A percentile compares a stretch with the other conserved stretches of the same genome.
Evolutionary conservation across 805 yeast genomes (phyloP).

Genomic region (Yamadazyma philogaea): DNA sequence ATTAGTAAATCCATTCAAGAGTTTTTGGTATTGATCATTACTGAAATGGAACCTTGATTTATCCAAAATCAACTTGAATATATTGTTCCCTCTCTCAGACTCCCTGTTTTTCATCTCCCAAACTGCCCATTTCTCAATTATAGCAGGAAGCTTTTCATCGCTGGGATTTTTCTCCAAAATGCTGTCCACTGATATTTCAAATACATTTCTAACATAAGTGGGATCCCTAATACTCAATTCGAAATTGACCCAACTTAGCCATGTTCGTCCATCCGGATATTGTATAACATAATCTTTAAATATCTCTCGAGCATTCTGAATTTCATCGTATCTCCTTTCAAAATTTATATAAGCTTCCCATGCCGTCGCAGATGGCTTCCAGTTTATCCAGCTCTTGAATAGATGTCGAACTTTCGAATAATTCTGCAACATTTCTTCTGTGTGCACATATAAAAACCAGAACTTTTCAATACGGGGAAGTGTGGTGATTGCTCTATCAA

Average conservation of each 20-base stretch:
- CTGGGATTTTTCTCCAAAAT: constrained; percentile 23
- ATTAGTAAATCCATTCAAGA: constrained; percentile 40
- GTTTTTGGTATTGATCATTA: constrained; percentile 31
- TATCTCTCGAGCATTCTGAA: constrained; percentile 53
- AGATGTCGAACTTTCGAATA: constrained; percentile 57
- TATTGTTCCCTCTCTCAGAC: constrained; percentile 57
- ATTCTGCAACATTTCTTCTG: constrained; percentile 77
- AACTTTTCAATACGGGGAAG: constrained; percentile 80
- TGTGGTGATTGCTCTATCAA: constrained; percentile 71
- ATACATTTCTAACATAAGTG: constrained; percentile 60
- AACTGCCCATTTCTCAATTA: constrained; percentile 55
- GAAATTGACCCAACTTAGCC: constrained; percentile 75
- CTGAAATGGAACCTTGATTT: constrained; percentile 21
- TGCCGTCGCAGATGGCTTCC: constrained; percentile 67
- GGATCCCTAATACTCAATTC: constrained; percentile 40
- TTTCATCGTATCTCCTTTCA: constrained; percentile 64
- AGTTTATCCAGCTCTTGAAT: constrained; percentile 75
- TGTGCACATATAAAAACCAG: constrained; percentile 79
- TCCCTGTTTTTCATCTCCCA: constrained; percentile 68
- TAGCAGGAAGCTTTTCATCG: constrained; percentile 29
- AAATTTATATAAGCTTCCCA: constrained; percentile 76
- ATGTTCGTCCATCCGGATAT: constrained; percentile 42
- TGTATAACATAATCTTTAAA: constrained; percentile 51
- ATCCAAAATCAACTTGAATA: constrained; percentile 52
- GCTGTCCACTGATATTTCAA: constrained; percentile 62